Percentiles rank a stretch among this genome's conserved stretches.
These are phyloP conservation scores for Marsdenia floribunda DNA, from an alignment of 257 asterid genomes.

Conservation along the genomic window DNA sequence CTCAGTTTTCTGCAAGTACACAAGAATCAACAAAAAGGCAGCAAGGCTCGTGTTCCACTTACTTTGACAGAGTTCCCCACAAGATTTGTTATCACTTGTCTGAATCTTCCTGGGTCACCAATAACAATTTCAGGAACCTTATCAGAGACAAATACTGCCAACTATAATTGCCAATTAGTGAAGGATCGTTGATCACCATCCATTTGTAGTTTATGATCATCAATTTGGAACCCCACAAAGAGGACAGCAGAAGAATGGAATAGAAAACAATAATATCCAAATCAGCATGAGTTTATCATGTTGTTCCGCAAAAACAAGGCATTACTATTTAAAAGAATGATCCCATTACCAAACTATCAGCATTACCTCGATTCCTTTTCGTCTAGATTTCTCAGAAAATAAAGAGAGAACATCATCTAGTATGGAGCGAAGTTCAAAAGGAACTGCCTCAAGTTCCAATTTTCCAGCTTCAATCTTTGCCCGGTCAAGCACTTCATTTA, in stretches of 20 bases:
- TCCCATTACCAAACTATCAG: background rate
- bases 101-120: conserved; percentile 95
- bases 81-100: conserved; percentile 90
- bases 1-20: background rate
- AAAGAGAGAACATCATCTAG: conserved; percentile 81
- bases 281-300: background rate
- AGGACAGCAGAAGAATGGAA: background rate
- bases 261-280: conserved; percentile 1
- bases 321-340: background rate
- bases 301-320: background rate
- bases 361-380: conserved; percentile 79
- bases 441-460: conserved; percentile 82
- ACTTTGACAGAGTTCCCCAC: conserved; percentile 96
- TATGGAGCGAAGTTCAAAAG: conserved; percentile 63
- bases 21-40: conserved; percentile 1
- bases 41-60: conserved; percentile 26
- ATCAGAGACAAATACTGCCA: conserved; percentile 88
- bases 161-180: conserved; percentile 43
- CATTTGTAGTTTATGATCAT: background rate
- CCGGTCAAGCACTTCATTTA: conserved; percentile 88
- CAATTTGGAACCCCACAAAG: background rate
- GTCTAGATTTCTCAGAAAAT: conserved; percentile 83
- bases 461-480: conserved; percentile 91
- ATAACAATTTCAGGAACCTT: conserved; percentile 74
- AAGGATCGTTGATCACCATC: background rate